phyloP scores from a whole-genome alignment of 441 rosid species.

The Populus hybrid region DNA sequence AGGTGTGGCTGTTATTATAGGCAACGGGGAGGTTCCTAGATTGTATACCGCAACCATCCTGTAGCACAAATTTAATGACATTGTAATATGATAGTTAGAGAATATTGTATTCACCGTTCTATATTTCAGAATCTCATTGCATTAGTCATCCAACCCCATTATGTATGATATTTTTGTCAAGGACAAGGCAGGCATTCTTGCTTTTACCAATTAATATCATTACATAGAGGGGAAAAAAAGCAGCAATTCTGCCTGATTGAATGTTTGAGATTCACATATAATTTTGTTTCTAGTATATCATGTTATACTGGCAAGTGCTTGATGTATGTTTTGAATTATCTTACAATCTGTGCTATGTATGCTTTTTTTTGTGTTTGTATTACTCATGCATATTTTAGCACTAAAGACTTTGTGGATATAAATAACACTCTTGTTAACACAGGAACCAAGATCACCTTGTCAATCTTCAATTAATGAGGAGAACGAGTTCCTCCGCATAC shows the following conservation, averaged over 20 bases:
- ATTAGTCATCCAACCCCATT: not conserved
- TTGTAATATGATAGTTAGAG: not conserved
- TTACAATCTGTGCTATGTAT: not conserved
- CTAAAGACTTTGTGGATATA: not conserved
- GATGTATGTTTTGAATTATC: not conserved
- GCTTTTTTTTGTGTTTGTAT: not conserved
- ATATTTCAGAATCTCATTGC: not conserved
- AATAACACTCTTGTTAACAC: constrained; percentile 10
- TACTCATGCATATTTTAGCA: not conserved
- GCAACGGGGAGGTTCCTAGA: not conserved
- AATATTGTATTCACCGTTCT: not conserved
- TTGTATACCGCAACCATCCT: not conserved
- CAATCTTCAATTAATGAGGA: constrained; percentile 58
- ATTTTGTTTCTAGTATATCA: not conserved
- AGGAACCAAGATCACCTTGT: constrained; percentile 55
- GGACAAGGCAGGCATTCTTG: not conserved
- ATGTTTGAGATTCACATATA: not conserved
- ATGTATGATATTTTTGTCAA: not conserved
- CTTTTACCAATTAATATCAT: not conserved
- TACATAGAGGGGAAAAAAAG: too few species aligned
- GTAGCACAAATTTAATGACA: not conserved
- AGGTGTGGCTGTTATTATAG: not conserved
- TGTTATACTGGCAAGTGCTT: not conserved
- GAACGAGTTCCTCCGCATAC: constrained; percentile 84
- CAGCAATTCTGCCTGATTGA: not conserved